These are phyloP conservation scores for Blastocrithidia nonstop DNA, from an alignment of 208 protist species.

Conservation along the genomic window DNA sequence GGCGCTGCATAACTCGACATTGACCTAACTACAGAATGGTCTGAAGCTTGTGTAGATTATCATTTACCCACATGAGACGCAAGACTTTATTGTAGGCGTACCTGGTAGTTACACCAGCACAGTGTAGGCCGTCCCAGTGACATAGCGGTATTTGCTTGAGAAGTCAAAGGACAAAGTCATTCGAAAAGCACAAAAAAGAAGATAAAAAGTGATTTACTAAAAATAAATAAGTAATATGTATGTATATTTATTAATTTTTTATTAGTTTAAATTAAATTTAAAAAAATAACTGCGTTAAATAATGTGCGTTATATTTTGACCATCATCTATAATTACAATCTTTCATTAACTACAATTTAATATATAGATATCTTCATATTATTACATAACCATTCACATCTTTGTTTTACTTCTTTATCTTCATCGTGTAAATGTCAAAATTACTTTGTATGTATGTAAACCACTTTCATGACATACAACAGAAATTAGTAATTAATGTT, in stretches of 20 bases:
- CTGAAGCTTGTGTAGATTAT: conserved; percentile 45
- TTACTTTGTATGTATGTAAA: neutral
- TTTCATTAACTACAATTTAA: neutral
- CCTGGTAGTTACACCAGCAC: conserved; percentile 60
- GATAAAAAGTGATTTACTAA: neutral
- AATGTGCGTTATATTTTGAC: neutral
- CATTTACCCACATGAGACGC: conserved; percentile 54
- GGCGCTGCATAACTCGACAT: conserved; percentile 29
- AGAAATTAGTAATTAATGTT: conserved; percentile 1
- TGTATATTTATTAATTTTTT: neutral
- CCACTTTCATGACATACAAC: neutral
- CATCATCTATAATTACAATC: conserved; percentile 1
- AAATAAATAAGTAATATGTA: neutral
- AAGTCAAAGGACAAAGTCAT: conserved; percentile 25
- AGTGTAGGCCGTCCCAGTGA: conserved; percentile 31
- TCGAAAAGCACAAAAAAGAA: conserved; percentile 9
- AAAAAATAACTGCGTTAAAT: conserved; percentile 1
- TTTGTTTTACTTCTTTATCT: too few relatives aligned
- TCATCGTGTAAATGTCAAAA: conserved; percentile 1
- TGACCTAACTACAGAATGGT: conserved; percentile 39
- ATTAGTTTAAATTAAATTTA: neutral
- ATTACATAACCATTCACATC: too few relatives aligned
- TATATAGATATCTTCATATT: too few relatives aligned
- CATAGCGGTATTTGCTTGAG: conserved; percentile 42
- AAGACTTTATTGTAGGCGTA: conserved; percentile 49